Conservation (phyloP, 495 filamentous ascomycete species). For the Pseudomonodictys pantanalensis region DNA sequence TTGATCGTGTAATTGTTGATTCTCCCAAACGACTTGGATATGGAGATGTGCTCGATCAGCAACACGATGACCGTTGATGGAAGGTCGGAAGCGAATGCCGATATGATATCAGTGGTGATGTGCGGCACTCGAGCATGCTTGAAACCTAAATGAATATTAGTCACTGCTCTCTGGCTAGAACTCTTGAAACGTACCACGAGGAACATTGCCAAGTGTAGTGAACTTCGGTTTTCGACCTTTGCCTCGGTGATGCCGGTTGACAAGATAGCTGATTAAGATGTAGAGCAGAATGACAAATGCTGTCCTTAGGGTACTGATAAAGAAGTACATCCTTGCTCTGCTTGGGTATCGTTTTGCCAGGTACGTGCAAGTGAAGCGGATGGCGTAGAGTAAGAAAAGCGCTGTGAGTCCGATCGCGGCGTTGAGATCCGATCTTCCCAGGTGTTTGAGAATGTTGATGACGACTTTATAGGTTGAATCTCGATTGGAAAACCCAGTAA, state of each 20-base stretch:
- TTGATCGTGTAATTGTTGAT: conserved; percentile 99
- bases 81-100: conserved; percentile 59
- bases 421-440: conserved; percentile 66
- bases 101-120: conserved; percentile 62
- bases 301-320: conserved; percentile 81
- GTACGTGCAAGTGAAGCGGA: conserved; percentile 66
- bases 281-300: conserved; percentile 92
- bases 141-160: conserved; percentile 57
- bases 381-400: conserved; percentile 75
- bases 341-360: conserved; percentile 66
- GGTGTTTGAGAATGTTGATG: conserved; percentile 79
- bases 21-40: conserved; percentile 94
- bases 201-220: conserved; percentile 70
- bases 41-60: conserved; percentile 80
- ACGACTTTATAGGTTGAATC: conserved; percentile 79
- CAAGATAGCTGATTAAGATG: conserved; percentile 84
- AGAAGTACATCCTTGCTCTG: conserved; percentile 78
- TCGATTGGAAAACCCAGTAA: conserved; percentile 70
- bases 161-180: neutral
- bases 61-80: conserved; percentile 87
- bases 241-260: conserved; percentile 58
- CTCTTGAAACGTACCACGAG: conserved; percentile 54
- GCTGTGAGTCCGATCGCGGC: conserved; percentile 89
- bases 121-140: conserved; percentile 73
- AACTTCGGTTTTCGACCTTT: conserved; percentile 52